phyloP scores from a whole-genome alignment of 2,329 filamentous ascomycete species.

The Claviceps pusilla region DNA sequence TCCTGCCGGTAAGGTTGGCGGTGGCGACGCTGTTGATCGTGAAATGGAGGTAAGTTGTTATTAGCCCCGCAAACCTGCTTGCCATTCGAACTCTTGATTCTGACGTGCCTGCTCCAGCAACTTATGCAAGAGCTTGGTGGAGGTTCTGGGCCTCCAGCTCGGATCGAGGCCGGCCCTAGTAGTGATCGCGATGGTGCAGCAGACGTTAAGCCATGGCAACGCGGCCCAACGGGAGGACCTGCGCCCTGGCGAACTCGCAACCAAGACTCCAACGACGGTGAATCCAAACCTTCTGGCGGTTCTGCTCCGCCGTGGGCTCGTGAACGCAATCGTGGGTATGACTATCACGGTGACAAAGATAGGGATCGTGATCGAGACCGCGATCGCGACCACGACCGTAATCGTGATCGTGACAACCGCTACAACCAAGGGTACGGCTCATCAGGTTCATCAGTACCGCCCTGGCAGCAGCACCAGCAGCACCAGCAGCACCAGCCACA shows the following conservation, averaged over 20 bases:
- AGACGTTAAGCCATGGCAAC: constrained; percentile 74
- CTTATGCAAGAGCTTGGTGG: constrained; percentile 95
- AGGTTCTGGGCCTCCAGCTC: constrained; percentile 53
- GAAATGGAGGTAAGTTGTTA: constrained; percentile 70
- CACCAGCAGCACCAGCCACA: neutral
- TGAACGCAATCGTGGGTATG: constrained; percentile 38
- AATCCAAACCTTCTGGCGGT: constrained; percentile 27
- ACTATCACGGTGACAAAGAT: constrained; percentile 19
- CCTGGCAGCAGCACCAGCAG: constrained; percentile 28
- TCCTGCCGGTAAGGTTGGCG: constrained; percentile 52
- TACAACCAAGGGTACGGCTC: constrained; percentile 11
- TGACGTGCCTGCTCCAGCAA: constrained; percentile 44
- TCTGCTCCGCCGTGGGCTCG: constrained; percentile 46
- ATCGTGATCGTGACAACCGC: constrained; percentile 13
- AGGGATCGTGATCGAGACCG: constrained; percentile 4
- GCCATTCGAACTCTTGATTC: constrained; percentile 11
- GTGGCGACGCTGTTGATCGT: constrained; percentile 73
- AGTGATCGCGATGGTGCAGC: constrained; percentile 35
- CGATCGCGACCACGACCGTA: constrained; percentile 1
- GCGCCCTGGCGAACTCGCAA: constrained; percentile 60
- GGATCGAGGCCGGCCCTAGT: constrained; percentile 73
- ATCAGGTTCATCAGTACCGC: constrained; percentile 14
- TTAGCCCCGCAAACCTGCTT: neutral
- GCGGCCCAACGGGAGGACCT: constrained; percentile 66
- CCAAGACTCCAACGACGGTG: constrained; percentile 35